These are phyloP conservation scores for Kregervanrija delftensis DNA, from an alignment of 805 yeast genomes.

Conservation along the genomic window DNA sequence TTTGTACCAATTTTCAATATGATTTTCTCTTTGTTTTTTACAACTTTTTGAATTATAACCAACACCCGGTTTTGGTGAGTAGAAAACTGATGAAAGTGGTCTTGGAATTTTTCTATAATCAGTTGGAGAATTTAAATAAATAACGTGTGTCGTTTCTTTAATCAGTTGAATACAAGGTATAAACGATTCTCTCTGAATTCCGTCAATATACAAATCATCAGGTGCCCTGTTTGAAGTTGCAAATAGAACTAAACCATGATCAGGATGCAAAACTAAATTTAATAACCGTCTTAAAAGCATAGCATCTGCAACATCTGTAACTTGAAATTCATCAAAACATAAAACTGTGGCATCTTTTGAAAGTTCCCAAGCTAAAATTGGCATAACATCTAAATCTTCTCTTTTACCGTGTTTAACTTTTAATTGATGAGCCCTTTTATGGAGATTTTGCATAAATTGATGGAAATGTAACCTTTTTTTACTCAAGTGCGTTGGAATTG, in stretches of 20 bases:
- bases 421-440: slow-evolving; percentile 77
- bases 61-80: slow-evolving; percentile 61
- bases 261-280: slow-evolving; percentile 56
- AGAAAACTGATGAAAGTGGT: slow-evolving; percentile 76
- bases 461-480: slow-evolving; percentile 88
- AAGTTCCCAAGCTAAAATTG: slow-evolving; percentile 75
- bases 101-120: slow-evolving; percentile 88
- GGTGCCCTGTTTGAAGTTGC: slow-evolving; percentile 96
- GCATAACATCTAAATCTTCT: slow-evolving; percentile 72
- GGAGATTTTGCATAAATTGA: slow-evolving; percentile 92
- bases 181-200: slow-evolving; percentile 87
- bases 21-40: slow-evolving; percentile 45
- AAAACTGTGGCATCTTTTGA: slow-evolving; percentile 69
- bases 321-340: slow-evolving; percentile 97
- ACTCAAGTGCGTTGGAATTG: slow-evolving; percentile 71
- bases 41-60: slow-evolving; percentile 46
- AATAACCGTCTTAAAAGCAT: slow-evolving; percentile 82
- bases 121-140: slow-evolving; percentile 80
- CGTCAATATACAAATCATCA: slow-evolving; percentile 86
- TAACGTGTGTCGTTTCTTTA: slow-evolving; percentile 66
- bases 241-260: slow-evolving; percentile 80
- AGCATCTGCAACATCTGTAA: slow-evolving; percentile 97
- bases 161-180: slow-evolving; percentile 85
- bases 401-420: slow-evolving; percentile 57
- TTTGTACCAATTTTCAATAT: slow-evolving; percentile 69